Evolutionary conservation across 768 basidiomycete species (phyloP), one percentile per base, ranked within the genome.

Genomic region (Naganishia onofrii): DNA sequence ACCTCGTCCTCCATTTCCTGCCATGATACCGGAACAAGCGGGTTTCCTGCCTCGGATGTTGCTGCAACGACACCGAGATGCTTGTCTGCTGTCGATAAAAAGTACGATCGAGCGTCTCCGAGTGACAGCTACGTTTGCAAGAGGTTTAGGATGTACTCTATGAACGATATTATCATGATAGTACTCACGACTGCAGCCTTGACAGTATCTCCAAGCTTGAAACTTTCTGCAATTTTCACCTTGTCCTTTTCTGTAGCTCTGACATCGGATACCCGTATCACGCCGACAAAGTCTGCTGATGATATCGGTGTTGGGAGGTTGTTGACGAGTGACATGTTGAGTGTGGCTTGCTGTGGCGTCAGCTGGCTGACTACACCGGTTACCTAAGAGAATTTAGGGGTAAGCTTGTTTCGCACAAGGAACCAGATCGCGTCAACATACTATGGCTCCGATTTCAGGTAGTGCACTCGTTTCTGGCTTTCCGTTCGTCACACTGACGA

Each of bases 1-100:
- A 74, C 56, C 10, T 78, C 71, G 73, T 83, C 82, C 71, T 80
- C 76, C 82, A 83, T 83, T 71, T 82, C 82, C 69, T 82, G 80
- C 77, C 82, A 83, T 21, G 74, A 77, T 3, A 81, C 75, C 6
- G 82, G 81, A 17, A 79, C 60, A 0, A 83, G 72, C 15, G 80
- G 74, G 36, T 80, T 76, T 0, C 82, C 81, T 15, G 75, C 72
- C 71, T 80, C 80, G 1, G 80, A 81, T 3, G 71, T 77, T 6
- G 76, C 81, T 34, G 76, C 78, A 23, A 82, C 69, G 3, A 82
- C 81, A 5, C 81, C 81, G 6, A 81, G 73, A 42, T 82, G 79
- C 60, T 82, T 82, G 13, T 79, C 74, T 3, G 81, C 79, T 32
- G 81, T 82, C 2, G 79, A 79, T 19, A 82, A 74, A 69, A 81